A percentile compares a stretch with the other conserved stretches of the same genome.
These are phyloP conservation scores for Nicotiana attenuata DNA, from an alignment of 257 asterid genomes.

Conservation along the genomic window DNA sequence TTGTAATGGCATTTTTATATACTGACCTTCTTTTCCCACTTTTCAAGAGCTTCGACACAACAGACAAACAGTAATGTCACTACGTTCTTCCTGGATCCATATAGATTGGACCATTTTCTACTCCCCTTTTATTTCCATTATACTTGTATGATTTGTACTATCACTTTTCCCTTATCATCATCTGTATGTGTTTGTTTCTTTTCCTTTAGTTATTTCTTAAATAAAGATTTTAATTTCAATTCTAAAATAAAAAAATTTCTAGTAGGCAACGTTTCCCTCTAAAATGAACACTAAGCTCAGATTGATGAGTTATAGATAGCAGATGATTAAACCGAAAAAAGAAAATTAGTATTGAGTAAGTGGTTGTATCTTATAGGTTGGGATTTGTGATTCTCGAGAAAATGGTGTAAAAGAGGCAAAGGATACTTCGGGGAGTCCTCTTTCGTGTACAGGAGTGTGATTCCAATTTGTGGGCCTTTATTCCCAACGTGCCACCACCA, in stretches of 20 bases:
- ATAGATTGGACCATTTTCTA: not conserved
- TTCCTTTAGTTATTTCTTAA: not conserved
- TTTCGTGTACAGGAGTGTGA: not conserved
- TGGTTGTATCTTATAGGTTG: not conserved
- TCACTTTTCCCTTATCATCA: too few species aligned
- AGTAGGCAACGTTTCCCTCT: too few species aligned
- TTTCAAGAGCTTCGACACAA: not conserved
- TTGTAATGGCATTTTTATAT: not conserved
- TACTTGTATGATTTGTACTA: not conserved
- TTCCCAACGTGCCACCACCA: slow-evolving; percentile 13
- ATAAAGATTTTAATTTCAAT: too few species aligned
- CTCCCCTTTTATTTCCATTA: slow-evolving; percentile 7
- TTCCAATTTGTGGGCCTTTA: slow-evolving; percentile 13
- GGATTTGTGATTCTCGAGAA: not conserved
- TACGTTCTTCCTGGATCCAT: not conserved
- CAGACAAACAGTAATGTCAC: slow-evolving; percentile 6
- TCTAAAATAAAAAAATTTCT: too few species aligned
- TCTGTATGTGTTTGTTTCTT: not conserved
- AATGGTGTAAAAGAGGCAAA: slow-evolving; percentile 8
- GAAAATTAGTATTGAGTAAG: not conserved
- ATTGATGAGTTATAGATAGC: too few species aligned
- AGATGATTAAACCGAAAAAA: too few species aligned
- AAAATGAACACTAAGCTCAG: too few species aligned
- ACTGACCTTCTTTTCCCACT: slow-evolving; percentile 3
- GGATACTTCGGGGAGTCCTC: slow-evolving; percentile 14